These are phyloP conservation scores for Plasmodium malariae DNA, from an alignment of 169 alveolate genomes.

Conservation along the genomic window DNA sequence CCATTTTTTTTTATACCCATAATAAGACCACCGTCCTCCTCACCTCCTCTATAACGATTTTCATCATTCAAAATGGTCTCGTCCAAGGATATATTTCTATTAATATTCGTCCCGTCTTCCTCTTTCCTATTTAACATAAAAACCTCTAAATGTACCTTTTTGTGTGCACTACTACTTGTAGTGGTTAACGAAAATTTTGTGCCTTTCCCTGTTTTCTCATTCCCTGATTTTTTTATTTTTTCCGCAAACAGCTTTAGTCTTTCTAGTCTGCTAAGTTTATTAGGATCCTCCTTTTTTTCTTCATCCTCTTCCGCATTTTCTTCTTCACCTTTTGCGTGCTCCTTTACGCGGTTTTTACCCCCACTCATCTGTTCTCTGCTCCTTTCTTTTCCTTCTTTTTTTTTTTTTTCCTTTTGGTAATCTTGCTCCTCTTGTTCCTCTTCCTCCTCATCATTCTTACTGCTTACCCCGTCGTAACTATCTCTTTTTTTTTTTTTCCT, in stretches of 20 bases:
- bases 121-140: neutral
- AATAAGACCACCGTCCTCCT: neutral
- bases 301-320: constrained; percentile 26
- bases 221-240: constrained; percentile 15
- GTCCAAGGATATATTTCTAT: neutral
- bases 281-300: neutral
- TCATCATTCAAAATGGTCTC: too few species aligned
- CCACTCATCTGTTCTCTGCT: constrained; percentile 51
- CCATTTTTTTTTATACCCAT: neutral
- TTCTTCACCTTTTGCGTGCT: constrained; percentile 41
- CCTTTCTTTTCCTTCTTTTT: neutral
- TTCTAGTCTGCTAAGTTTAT: constrained; percentile 45
- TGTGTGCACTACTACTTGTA: neutral
- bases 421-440: neutral
- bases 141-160: neutral
- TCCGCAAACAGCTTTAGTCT: constrained; percentile 43
- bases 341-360: constrained; percentile 39
- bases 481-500: neutral
- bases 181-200: constrained; percentile 41
- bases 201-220: neutral
- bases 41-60: neutral
- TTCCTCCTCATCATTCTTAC: neutral
- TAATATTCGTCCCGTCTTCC: neutral
- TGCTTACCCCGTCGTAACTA: too few species aligned
- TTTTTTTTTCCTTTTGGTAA: neutral